Evolutionary conservation across 306 rosid species (phyloP).

Genomic region (Acmispon strigosus): DNA sequence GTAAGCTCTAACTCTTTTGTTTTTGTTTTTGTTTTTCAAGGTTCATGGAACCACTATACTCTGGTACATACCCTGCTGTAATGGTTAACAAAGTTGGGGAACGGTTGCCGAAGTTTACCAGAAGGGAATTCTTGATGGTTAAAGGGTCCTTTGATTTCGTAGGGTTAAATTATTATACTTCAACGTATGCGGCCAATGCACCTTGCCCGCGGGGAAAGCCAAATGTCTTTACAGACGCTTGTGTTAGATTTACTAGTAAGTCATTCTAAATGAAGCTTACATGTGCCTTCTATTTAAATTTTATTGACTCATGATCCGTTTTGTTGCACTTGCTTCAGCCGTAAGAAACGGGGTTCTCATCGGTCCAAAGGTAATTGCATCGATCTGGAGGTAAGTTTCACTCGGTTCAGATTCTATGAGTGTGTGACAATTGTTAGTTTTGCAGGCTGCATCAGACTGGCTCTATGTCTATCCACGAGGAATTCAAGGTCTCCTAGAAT

Average conservation of each 20-base stretch:
- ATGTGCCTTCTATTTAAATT: neutral
- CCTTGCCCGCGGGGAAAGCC: constrained; percentile 14
- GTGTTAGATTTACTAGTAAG: constrained; percentile 32
- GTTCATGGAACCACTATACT: constrained; percentile 52
- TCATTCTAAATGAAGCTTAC: constrained; percentile 5
- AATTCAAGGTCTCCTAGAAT: constrained; percentile 33
- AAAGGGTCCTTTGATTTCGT: constrained; percentile 55
- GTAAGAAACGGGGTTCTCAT: constrained; percentile 32
- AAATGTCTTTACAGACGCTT: constrained; percentile 25
- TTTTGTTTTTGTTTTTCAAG: constrained; percentile 28
- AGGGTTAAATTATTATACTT: constrained; percentile 57
- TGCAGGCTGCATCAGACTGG: constrained; percentile 46
- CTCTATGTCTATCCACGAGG: constrained; percentile 54
- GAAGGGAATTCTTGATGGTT: constrained; percentile 30
- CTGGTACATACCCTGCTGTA: constrained; percentile 48
- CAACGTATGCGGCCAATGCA: constrained; percentile 32
- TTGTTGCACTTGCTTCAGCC: constrained; percentile 23
- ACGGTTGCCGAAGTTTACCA: constrained; percentile 46
- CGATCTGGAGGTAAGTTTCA: constrained; percentile 9
- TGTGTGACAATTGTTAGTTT: neutral
- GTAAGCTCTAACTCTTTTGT: constrained; percentile 5
- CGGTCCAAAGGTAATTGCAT: constrained; percentile 50
- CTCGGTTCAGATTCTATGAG: neutral
- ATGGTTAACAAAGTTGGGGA: constrained; percentile 34
- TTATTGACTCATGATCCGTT: neutral